phyloP scores from a whole-genome alignment of 179 eudicot species.

The Pouteria campechiana region DNA sequence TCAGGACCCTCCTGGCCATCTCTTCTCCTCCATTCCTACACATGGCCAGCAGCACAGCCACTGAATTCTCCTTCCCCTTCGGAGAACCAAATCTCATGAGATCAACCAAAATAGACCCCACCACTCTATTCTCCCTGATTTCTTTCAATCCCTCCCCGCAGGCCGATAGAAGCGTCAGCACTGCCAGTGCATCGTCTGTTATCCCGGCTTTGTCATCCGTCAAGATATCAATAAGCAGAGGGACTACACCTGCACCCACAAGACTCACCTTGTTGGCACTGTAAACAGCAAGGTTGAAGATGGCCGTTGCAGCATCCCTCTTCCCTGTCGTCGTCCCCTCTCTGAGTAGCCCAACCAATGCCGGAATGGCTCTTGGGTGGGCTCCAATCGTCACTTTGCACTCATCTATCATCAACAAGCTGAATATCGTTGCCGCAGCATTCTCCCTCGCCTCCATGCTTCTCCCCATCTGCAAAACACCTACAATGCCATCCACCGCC shows the following conservation, averaged over 20 bases:
- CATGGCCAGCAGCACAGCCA: slow-evolving; percentile 32
- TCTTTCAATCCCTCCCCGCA: slow-evolving; percentile 39
- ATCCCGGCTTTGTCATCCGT: slow-evolving; percentile 50
- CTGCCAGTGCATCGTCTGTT: slow-evolving; percentile 45
- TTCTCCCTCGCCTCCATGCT: slow-evolving; percentile 48
- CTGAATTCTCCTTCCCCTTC: slow-evolving; percentile 47
- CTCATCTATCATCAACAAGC: slow-evolving; percentile 40
- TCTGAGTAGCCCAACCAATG: slow-evolving; percentile 25
- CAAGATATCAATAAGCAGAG: slow-evolving; percentile 39
- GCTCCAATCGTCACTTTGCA: slow-evolving; percentile 38
- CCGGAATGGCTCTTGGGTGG: slow-evolving; percentile 27
- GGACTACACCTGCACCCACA: slow-evolving; percentile 35
- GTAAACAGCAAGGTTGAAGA: slow-evolving; percentile 31
- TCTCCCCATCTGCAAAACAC: slow-evolving; percentile 30
- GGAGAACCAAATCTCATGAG: slow-evolving; percentile 37
- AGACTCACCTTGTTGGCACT: slow-evolving; percentile 19
- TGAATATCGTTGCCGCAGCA: slow-evolving; percentile 50
- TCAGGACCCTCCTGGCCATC: slow-evolving; percentile 31
- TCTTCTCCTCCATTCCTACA: slow-evolving; percentile 48
- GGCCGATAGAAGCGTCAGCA: slow-evolving; percentile 36
- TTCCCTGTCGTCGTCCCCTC: slow-evolving; percentile 37
- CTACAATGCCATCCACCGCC: slow-evolving; percentile 26
- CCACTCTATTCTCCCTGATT: slow-evolving; percentile 22
- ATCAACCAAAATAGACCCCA: slow-evolving; percentile 32
- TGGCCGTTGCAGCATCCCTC: slow-evolving; percentile 43